phyloP scores from a whole-genome alignment of 164 flowering plant species.

The Sedum album region DNA sequence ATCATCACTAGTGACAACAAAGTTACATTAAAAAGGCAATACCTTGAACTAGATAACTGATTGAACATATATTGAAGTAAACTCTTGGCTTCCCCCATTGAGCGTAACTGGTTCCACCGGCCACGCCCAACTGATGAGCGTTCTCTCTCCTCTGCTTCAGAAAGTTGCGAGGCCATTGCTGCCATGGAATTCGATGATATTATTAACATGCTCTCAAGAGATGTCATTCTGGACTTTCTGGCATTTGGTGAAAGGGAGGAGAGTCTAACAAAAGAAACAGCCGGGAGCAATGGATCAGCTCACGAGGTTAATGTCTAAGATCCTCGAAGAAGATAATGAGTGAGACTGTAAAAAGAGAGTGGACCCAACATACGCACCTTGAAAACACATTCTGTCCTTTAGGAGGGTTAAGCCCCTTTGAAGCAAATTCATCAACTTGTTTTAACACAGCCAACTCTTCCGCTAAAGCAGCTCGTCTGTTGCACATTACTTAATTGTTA shows the following conservation, averaged over 20 bases:
- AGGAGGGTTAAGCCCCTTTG: constrained; percentile 80
- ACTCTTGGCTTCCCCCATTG: constrained; percentile 92
- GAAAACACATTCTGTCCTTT: constrained; percentile 80
- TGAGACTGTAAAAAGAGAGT: background rate
- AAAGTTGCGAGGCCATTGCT: constrained; percentile 98
- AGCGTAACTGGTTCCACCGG: constrained; percentile 79
- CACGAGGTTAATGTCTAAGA: background rate
- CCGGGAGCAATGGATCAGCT: background rate
- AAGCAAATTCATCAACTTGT: constrained; percentile 69
- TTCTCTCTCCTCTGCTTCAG: constrained; percentile 96
- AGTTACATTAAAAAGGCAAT: background rate
- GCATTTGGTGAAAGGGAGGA: constrained; percentile 84
- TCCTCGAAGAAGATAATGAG: background rate
- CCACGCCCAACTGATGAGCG: constrained; percentile 66
- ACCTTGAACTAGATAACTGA: constrained; percentile 83
- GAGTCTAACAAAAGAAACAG: constrained; percentile 33
- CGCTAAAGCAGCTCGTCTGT: constrained; percentile 87
- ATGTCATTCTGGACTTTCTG: constrained; percentile 69
- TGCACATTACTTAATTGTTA: constrained; percentile 10
- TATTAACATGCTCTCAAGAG: constrained; percentile 79
- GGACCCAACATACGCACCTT: constrained; percentile 30
- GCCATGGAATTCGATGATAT: constrained; percentile 75
- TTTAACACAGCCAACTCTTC: constrained; percentile 77
- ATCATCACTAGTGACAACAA: background rate
- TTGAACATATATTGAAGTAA: constrained; percentile 90